Conservation (phyloP, 2,329 filamentous ascomycete genomes). For the Colletotrichum camelliae region DNA sequence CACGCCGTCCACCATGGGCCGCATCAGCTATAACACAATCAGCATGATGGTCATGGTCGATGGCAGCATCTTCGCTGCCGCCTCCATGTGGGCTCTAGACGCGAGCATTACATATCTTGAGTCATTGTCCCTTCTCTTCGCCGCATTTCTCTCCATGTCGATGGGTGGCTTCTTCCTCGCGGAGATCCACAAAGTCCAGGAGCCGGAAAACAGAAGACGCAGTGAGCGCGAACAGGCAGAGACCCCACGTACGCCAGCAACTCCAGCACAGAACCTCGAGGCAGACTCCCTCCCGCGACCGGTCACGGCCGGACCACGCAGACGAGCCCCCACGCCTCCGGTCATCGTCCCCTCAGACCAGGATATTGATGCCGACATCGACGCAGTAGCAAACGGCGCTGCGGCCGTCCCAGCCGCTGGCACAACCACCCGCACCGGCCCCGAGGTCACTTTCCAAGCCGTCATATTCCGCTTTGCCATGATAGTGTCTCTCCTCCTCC, state of each 20-base stretch:
- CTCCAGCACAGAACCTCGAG: slow-evolving; percentile 29
- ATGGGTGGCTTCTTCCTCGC: slow-evolving; percentile 63
- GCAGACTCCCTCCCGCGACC: slow-evolving; percentile 43
- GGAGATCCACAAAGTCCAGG: slow-evolving; percentile 67
- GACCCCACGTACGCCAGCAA: slow-evolving; percentile 27
- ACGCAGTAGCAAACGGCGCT: slow-evolving; percentile 30
- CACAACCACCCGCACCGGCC: slow-evolving; percentile 15
- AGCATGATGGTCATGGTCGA: slow-evolving; percentile 68
- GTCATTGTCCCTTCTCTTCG: slow-evolving; percentile 57
- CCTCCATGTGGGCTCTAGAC: slow-evolving; percentile 61
- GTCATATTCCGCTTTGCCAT: slow-evolving; percentile 64
- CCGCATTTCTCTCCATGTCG: slow-evolving; percentile 59
- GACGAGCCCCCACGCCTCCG: slow-evolving; percentile 40
- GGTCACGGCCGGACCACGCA: slow-evolving; percentile 38
- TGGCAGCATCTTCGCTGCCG: slow-evolving; percentile 62
- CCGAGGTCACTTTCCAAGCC: slow-evolving; percentile 52
- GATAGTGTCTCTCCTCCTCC: slow-evolving; percentile 58
- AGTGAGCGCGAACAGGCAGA: slow-evolving; percentile 32
- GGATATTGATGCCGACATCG: slow-evolving; percentile 66
- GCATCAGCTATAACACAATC: slow-evolving; percentile 69
- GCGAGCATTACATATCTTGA: slow-evolving; percentile 62
- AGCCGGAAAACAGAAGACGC: slow-evolving; percentile 56
- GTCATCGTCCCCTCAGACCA: slow-evolving; percentile 70
- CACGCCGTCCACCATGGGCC: slow-evolving; percentile 70
- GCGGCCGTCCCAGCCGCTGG: slow-evolving; percentile 27